Evolutionary conservation across 352 stramenopile genomes (phyloP).

Genomic region (Globisporangium nagaii): DNA sequence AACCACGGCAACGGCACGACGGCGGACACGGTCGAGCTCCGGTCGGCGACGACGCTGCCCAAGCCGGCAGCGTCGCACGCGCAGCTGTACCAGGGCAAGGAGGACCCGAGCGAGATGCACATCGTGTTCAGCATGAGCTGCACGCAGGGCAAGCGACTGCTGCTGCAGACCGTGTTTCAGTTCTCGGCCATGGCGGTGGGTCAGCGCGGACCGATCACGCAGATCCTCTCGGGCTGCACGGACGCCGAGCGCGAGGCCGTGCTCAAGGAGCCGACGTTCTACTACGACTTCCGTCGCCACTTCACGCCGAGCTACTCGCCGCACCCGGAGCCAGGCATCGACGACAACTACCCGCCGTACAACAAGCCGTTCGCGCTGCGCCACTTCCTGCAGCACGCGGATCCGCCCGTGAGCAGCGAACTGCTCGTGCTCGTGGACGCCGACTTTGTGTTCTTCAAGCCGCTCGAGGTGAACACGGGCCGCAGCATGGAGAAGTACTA

Average conservation of each 20-base stretch:
- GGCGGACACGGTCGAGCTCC: background rate
- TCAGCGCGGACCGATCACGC: conserved; percentile 22
- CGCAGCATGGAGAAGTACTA: conserved; percentile 36
- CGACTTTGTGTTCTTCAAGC: conserved; percentile 18
- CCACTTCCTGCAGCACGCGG: conserved; percentile 22
- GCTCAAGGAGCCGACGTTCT: conserved; percentile 13
- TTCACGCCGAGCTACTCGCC: conserved; percentile 21
- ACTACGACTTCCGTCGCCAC: conserved; percentile 21
- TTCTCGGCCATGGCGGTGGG: conserved; percentile 15
- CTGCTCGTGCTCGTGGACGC: conserved; percentile 21
- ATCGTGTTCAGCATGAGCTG: conserved; percentile 27
- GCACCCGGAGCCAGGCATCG: conserved; percentile 14
- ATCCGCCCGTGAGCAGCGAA: conserved; percentile 16
- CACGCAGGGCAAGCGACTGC: conserved; percentile 13
- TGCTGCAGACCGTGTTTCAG: conserved; percentile 19
- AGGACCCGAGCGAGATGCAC: conserved; percentile 33
- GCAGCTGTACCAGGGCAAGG: conserved; percentile 14
- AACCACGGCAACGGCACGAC: background rate
- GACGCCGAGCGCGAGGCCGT: conserved; percentile 10
- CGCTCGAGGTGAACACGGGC: conserved; percentile 30
- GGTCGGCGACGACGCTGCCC: background rate
- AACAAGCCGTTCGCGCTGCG: conserved; percentile 25
- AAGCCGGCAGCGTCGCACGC: background rate
- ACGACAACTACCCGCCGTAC: conserved; percentile 22
- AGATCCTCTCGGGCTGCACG: conserved; percentile 24